These are phyloP conservation scores for Myxozyma lipomycoides DNA, from an alignment of 805 yeast species.

Conservation along the genomic window DNA sequence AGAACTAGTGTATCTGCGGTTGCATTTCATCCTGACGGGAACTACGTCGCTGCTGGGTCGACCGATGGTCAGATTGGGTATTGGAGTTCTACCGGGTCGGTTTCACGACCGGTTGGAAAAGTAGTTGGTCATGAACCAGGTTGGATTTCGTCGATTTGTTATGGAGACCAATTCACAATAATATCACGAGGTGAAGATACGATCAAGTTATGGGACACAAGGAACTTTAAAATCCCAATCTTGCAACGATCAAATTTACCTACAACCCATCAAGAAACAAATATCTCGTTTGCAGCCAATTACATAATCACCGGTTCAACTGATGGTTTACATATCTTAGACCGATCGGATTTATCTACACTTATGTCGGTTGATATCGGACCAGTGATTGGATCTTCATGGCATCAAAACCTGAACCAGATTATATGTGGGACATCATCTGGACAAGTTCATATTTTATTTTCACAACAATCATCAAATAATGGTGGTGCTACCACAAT, in stretches of 20 bases:
- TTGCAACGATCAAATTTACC: conserved; percentile 22
- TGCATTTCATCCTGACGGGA: conserved; percentile 28
- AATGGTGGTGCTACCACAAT: conserved; percentile 35
- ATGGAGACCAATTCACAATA: conserved; percentile 21
- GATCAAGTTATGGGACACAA: conserved; percentile 35
- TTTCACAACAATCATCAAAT: conserved; percentile 32
- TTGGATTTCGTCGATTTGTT: conserved; percentile 25
- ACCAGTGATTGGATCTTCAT: conserved; percentile 26
- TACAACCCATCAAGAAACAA: conserved; percentile 23
- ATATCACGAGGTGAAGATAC: conserved; percentile 29
- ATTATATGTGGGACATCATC: conserved; percentile 33
- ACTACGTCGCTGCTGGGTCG: conserved; percentile 25
- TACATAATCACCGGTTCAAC: conserved; percentile 32
- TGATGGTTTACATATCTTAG: conserved; percentile 31
- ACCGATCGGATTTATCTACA: conserved; percentile 33
- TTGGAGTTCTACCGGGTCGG: conserved; percentile 34
- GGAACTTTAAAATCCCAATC: conserved; percentile 31
- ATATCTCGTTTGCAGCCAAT: conserved; percentile 32
- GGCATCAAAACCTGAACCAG: conserved; percentile 36
- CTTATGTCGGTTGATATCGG: conserved; percentile 18
- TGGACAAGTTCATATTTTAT: conserved; percentile 33
- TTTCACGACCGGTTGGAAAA: conserved; percentile 30
- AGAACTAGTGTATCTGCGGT: conserved; percentile 25
- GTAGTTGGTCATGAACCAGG: conserved; percentile 30
- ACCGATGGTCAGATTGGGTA: conserved; percentile 29